Evolutionary conservation across 1,139 yeast species (phyloP).

Genomic region (Arxiozyma heterogenica): DNA sequence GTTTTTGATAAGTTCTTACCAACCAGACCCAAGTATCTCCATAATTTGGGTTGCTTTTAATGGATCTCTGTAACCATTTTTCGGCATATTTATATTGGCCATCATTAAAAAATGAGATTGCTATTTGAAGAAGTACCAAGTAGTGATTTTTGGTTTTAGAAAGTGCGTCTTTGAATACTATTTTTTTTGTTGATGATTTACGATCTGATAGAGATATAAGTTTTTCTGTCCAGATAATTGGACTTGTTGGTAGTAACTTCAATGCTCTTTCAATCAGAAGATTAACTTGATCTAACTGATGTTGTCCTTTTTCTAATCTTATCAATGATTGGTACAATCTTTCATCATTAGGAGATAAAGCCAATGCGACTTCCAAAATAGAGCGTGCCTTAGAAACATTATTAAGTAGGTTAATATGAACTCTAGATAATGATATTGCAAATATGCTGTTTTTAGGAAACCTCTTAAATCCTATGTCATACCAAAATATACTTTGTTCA

Average conservation of each 20-base stretch:
- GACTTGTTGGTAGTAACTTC: slow-evolving; percentile 48
- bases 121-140: slow-evolving; percentile 53
- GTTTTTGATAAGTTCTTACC: slow-evolving; percentile 36
- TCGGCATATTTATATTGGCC: slow-evolving; percentile 58
- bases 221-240: slow-evolving; percentile 55
- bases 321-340: slow-evolving; percentile 51
- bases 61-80: slow-evolving; percentile 69
- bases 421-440: slow-evolving; percentile 49
- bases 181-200: slow-evolving; percentile 42
- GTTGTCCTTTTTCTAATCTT: slow-evolving; percentile 44
- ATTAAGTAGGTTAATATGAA: slow-evolving; percentile 39
- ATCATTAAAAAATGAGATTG: slow-evolving; percentile 58
- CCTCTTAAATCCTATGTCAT: slow-evolving; percentile 41
- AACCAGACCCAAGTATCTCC: slow-evolving; percentile 81
- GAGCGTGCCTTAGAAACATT: slow-evolving; percentile 59
- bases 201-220: slow-evolving; percentile 42
- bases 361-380: slow-evolving; percentile 56
- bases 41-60: slow-evolving; percentile 42
- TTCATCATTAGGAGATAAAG: slow-evolving; percentile 43
- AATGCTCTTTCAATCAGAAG: slow-evolving; percentile 53
- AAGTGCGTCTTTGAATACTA: slow-evolving; percentile 64
- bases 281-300: slow-evolving; percentile 46
- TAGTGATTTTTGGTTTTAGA: slow-evolving; percentile 55
- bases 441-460: slow-evolving; percentile 39
- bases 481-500: slow-evolving; percentile 41